phyloP scores from a whole-genome alignment of 2,329 filamentous ascomycete genomes.

The Clonostachys sp. region DNA sequence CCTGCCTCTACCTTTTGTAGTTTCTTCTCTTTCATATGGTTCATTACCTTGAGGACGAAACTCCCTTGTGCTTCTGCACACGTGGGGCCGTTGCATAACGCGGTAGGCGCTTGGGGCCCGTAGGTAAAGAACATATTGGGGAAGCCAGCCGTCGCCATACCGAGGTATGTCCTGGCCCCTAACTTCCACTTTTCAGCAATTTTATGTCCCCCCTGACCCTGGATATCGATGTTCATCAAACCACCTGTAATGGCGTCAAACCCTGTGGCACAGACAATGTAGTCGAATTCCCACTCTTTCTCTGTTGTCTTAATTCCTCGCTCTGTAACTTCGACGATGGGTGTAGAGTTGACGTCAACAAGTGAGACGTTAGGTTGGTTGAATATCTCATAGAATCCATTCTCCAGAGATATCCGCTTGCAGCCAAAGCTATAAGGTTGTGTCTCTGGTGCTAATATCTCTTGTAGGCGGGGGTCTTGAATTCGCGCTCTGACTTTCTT shows the following conservation, averaged over 20 bases:
- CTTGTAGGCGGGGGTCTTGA: slow-evolving; percentile 33
- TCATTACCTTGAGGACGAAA: slow-evolving; percentile 26
- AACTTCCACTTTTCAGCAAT: slow-evolving; percentile 28
- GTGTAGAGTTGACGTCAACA: slow-evolving; percentile 37
- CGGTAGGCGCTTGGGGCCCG: slow-evolving; percentile 30
- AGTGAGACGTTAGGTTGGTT: slow-evolving; percentile 40
- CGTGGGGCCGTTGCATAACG: slow-evolving; percentile 31
- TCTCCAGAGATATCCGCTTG: slow-evolving; percentile 40
- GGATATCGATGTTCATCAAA: slow-evolving; percentile 29
- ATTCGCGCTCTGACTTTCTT: slow-evolving; percentile 36
- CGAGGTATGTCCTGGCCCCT: slow-evolving; percentile 29
- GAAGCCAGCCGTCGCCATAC: slow-evolving; percentile 30
- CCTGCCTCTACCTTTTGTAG: slow-evolving; percentile 21
- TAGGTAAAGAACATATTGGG: slow-evolving; percentile 41
- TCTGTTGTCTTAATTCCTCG: slow-evolving; percentile 31
- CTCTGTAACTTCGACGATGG: slow-evolving; percentile 31
- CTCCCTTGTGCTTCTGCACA: slow-evolving; percentile 32
- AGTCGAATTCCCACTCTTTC: slow-evolving; percentile 18
- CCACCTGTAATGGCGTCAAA: slow-evolving; percentile 35
- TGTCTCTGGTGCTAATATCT: slow-evolving; percentile 38
- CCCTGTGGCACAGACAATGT: slow-evolving; percentile 28
- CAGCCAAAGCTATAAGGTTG: slow-evolving; percentile 39
- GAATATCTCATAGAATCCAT: slow-evolving; percentile 43
- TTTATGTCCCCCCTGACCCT: slow-evolving; percentile 17
- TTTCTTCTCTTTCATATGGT: slow-evolving; percentile 17